Evolutionary conservation across 1,139 yeast species (phyloP).

Genomic region (Lodderomyces elongisporus): DNA sequence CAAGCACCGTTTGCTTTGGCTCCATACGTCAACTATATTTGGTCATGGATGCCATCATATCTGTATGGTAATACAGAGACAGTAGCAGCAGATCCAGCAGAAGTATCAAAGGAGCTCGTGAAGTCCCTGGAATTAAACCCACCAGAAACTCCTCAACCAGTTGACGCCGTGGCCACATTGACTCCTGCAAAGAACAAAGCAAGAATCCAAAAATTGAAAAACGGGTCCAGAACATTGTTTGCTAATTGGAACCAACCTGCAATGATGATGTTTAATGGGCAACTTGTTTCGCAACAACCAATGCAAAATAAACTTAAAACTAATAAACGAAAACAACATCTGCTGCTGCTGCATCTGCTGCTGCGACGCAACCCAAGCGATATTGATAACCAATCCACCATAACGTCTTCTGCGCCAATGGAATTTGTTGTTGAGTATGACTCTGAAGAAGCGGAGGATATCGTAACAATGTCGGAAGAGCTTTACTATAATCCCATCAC

Average conservation of each 20-base stretch:
- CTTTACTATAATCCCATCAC: conserved; percentile 32
- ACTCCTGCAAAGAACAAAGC: conserved; percentile 6
- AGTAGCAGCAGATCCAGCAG: conserved; percentile 2
- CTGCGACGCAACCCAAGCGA: too few relatives aligned
- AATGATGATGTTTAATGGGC: conserved; percentile 15
- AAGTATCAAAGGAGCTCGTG: conserved; percentile 5
- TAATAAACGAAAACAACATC: too few relatives aligned
- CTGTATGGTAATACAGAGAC: conserved; percentile 4
- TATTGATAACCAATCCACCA: too few relatives aligned
- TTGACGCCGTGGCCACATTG: background rate
- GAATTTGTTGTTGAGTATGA: conserved; percentile 33
- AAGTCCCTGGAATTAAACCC: conserved; percentile 1
- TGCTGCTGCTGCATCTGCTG: too few relatives aligned
- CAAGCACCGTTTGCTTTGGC: background rate
- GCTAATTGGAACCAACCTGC: conserved; percentile 37
- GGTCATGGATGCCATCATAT: conserved; percentile 35
- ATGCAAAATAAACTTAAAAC: too few relatives aligned
- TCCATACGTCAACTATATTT: conserved; percentile 29
- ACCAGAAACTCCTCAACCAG: background rate
- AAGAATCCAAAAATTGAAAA: conserved; percentile 17
- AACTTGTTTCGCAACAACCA: background rate
- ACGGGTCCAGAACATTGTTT: conserved; percentile 20
- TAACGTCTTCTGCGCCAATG: conserved; percentile 12
- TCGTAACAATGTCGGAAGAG: conserved; percentile 19
- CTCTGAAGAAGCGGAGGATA: conserved; percentile 22